Base-by-base conservation (phyloP, 352 stramenopile species). In the Phytopythium kandeliae region DNA sequence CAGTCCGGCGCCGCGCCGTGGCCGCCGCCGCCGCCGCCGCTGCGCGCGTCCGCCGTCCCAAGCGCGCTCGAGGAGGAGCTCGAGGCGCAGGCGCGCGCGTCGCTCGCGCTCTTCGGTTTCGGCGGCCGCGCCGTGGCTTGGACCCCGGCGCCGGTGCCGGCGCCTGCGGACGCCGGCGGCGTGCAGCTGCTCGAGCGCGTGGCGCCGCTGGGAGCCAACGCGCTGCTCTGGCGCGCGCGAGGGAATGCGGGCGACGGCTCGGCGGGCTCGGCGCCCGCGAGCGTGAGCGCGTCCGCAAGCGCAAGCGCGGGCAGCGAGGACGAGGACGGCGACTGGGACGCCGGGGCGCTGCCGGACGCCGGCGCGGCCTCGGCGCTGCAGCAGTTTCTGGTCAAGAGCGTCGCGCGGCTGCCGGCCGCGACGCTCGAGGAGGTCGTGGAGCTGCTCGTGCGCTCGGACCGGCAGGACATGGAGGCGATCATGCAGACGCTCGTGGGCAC, bases 401-500 rank as follows among this genome's bases (percentile, higher is more conserved):
- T 81, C 15, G 71, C 69, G 33, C 44, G 83, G n/a, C 41, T 91
- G 34, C 69, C 80, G 0, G 77, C 78, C 26, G 80, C 78, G n/a
- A 67, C 74, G 1, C 55, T 86, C 19, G 57, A 71, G n/a, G 80
- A 91, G 51, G 70, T 88, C 17, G 63, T 89, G 19, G 74, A 88
- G 42, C 48, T 89, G 26, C 61, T 91, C 38, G 69, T 89, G 36
- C 63, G 74, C 25, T 85, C 73, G 12, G 74, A 86, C 37, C 55
- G 51, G 38, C 68, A 87, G 47, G 71, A 84, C 54, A 87, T 87
- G 74, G 76, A 92, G 26, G 45, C 75, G 13, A 54, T 74, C 7
- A 84, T 88, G 69, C 74, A 86, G 28, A 76, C 84, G 36, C 69
- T 92, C 48, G 78, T 78, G 17, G 80, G 80, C n/a, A 60, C 83